These are phyloP conservation scores for Stephania yunnanensis DNA, from an alignment of 164 flowering plant species.

Conservation along the genomic window DNA sequence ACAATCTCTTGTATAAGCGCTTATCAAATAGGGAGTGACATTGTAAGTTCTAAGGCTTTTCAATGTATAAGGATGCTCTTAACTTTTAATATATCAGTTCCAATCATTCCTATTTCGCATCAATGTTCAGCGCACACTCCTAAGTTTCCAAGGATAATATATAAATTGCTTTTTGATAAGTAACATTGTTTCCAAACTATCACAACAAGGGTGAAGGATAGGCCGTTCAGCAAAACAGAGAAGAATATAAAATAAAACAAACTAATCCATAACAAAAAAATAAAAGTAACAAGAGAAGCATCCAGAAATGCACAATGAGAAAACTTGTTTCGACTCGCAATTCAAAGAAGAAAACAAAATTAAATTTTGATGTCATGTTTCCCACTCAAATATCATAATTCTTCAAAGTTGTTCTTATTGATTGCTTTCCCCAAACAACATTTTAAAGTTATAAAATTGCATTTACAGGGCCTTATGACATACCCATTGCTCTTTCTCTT, in stretches of 20 bases:
- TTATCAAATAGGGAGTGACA: too few species aligned
- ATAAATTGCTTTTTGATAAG: too few species aligned
- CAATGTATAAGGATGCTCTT: not conserved
- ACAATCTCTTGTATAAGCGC: too few species aligned
- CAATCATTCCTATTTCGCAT: not conserved
- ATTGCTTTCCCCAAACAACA: not conserved
- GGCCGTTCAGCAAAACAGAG: not conserved
- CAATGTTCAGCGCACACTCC: not conserved
- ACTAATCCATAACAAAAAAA: too few species aligned
- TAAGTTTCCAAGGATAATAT: not conserved
- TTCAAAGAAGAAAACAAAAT: too few species aligned
- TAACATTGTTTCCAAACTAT: too few species aligned
- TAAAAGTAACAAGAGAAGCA: not conserved
- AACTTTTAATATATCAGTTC: not conserved
- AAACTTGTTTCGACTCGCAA: not conserved
- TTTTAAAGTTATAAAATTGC: not conserved
- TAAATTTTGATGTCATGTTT: too few species aligned
- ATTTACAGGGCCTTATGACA: not conserved
- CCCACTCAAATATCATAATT: too few species aligned
- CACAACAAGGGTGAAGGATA: not conserved
- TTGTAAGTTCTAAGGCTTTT: not conserved
- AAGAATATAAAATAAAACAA: too few species aligned
- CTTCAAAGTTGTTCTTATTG: not conserved
- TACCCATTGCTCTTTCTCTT: not conserved
- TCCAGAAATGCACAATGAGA: not conserved